These are phyloP conservation scores for Musa troglodytarum DNA, from an alignment of 176 grass and related monocot genomes.

Conservation along the genomic window DNA sequence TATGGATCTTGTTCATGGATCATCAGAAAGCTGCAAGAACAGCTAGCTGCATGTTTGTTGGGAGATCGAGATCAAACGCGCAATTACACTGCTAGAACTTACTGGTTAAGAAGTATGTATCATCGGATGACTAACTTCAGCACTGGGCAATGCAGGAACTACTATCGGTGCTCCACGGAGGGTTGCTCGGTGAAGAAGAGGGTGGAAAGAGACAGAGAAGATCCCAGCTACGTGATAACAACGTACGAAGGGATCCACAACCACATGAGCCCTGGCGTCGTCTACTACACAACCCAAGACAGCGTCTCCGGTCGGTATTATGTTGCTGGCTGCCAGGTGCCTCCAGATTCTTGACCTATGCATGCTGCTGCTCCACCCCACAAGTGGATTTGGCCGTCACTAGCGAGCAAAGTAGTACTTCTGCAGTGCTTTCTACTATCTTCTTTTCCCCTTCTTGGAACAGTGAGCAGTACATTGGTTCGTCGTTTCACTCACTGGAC, in stretches of 20 bases:
- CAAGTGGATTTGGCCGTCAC: background rate
- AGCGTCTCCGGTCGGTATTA: constrained; percentile 58
- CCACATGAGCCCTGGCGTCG: constrained; percentile 41
- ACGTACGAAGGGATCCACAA: constrained; percentile 89
- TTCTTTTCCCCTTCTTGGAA: background rate
- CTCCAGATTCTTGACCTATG: constrained; percentile 9
- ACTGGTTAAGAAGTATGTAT: too few species aligned
- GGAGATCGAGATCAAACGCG: too few species aligned
- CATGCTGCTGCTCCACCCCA: background rate
- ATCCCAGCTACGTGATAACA: constrained; percentile 64
- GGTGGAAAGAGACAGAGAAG: constrained; percentile 68
- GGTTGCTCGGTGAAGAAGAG: constrained; percentile 92
- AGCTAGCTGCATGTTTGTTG: too few species aligned
- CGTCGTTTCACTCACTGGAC: too few species aligned
- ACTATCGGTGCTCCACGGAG: constrained; percentile 84
- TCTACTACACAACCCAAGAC: constrained; percentile 75
- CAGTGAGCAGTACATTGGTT: too few species aligned
- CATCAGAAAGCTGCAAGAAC: too few species aligned
- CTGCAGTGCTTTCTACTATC: background rate
- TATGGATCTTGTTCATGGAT: too few species aligned
- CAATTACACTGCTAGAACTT: too few species aligned
- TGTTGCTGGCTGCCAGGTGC: constrained; percentile 45
- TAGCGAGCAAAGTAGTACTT: too few species aligned
- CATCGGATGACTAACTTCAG: too few species aligned
- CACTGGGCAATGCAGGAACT: constrained; percentile 43